Percentiles rank a stretch among this genome's conserved stretches.
Conservation (phyloP, 2,329 filamentous ascomycete genomes). For the Talaromyces sp. region DNA sequence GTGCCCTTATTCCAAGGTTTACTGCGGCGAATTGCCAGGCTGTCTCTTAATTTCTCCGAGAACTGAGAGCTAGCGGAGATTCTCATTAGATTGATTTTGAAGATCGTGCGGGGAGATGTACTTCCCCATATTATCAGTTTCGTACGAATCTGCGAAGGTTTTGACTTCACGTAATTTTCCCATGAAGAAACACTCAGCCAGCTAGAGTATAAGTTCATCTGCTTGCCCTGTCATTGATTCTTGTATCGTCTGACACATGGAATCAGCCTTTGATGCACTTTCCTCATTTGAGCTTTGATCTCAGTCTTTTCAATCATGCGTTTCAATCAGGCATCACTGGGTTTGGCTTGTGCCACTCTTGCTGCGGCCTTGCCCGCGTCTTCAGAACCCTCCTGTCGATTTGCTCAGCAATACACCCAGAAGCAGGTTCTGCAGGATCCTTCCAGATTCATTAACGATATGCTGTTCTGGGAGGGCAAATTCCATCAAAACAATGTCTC, state of each 20-base stretch:
- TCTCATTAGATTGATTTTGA: not conserved
- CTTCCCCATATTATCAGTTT: not conserved
- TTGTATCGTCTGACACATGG: too few relatives aligned
- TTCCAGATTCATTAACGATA: conserved; percentile 32
- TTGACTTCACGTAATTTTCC: not conserved
- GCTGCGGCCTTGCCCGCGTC: not conserved
- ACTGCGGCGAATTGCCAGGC: not conserved
- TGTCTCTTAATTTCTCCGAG: not conserved
- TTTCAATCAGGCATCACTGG: not conserved
- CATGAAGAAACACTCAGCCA: not conserved
- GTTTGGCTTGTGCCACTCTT: not conserved
- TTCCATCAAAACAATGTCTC: conserved; percentile 43
- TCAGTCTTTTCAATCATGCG: not conserved
- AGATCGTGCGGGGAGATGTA: not conserved
- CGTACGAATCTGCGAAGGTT: not conserved
- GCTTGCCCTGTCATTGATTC: not conserved
- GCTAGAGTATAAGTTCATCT: not conserved
- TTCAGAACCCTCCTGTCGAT: conserved; percentile 22
- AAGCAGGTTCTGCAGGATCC: conserved; percentile 29
- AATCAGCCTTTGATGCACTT: too few relatives aligned
- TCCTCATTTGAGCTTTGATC: not conserved
- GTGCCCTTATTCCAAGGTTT: not conserved
- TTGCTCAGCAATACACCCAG: conserved; percentile 24
- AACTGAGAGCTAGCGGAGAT: not conserved
- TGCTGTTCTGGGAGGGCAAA: conserved; percentile 46